Percentiles rank a stretch among this genome's conserved stretches.
Evolutionary conservation across 2,329 filamentous ascomycete genomes (phyloP).

Genomic region (Aspergillus brasiliensis): DNA sequence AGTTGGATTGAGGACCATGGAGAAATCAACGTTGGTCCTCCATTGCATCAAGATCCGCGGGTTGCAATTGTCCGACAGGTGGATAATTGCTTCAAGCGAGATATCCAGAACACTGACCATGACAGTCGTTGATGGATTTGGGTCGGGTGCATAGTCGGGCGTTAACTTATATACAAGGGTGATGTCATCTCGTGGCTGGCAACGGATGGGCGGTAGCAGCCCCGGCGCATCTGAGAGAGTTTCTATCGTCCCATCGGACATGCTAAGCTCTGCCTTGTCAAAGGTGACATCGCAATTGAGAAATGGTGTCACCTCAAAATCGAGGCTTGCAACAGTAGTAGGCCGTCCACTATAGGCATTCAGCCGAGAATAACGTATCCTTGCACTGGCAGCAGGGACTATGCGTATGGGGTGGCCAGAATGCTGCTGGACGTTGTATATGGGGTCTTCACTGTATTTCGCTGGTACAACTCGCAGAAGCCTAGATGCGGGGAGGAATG

Average conservation of each 20-base stretch:
- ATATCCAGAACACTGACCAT: conserved; percentile 50
- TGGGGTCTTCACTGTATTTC: conserved; percentile 50
- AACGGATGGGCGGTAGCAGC: conserved; percentile 41
- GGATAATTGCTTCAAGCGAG: conserved; percentile 46
- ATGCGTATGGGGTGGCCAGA: conserved; percentile 57
- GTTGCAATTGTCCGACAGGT: conserved; percentile 43
- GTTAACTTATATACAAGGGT: conserved; percentile 59
- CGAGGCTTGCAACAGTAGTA: conserved; percentile 55
- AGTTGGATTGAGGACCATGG: conserved; percentile 49
- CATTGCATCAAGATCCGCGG: conserved; percentile 53
- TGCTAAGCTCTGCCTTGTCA: conserved; percentile 48
- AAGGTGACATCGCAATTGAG: conserved; percentile 53
- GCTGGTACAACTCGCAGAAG: conserved; percentile 59
- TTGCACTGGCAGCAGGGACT: conserved; percentile 58
- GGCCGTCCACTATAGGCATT: conserved; percentile 46
- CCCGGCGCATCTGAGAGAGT: conserved; percentile 41
- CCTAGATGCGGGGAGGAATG: conserved; percentile 60
- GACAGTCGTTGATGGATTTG: conserved; percentile 40
- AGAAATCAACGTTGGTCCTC: conserved; percentile 53
- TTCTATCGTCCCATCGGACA: conserved; percentile 53
- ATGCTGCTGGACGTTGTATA: conserved; percentile 57
- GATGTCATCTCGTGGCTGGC: conserved; percentile 58
- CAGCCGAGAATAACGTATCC: conserved; percentile 57
- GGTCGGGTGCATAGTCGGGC: conserved; percentile 40
- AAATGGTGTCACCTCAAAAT: conserved; percentile 59